These are phyloP conservation scores for Colletotrichum paranaense DNA, from an alignment of 2,329 filamentous ascomycete genomes.

Conservation along the genomic window DNA sequence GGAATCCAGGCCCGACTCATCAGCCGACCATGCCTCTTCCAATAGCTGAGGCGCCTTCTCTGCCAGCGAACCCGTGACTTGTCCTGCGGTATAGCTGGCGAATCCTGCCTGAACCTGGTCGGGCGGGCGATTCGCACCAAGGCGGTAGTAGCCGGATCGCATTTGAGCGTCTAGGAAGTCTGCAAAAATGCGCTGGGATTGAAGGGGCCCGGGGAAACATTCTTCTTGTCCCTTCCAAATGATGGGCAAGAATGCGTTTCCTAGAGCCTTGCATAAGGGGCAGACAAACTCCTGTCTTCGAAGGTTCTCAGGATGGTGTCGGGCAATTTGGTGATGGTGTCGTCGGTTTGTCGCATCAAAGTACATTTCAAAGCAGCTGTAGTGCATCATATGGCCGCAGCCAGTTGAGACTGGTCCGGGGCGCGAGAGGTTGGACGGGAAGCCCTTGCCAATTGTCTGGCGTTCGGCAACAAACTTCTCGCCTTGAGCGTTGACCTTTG, in stretches of 20 bases:
- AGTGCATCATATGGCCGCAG: constrained; percentile 99
- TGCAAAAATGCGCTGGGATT: constrained; percentile 69
- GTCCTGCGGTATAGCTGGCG: constrained; percentile 49
- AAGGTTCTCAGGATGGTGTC: constrained; percentile 89
- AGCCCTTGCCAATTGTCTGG: constrained; percentile 90
- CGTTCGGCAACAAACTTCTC: constrained; percentile 78
- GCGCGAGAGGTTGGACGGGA: constrained; percentile 74
- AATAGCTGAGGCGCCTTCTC: constrained; percentile 50
- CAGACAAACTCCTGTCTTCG: constrained; percentile 91
- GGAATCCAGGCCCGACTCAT: constrained; percentile 48
- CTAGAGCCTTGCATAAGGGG: constrained; percentile 94
- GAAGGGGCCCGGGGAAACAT: constrained; percentile 79
- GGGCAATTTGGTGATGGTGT: constrained; percentile 91
- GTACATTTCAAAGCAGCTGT: constrained; percentile 92
- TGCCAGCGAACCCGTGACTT: constrained; percentile 52
- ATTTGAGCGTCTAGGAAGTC: constrained; percentile 75
- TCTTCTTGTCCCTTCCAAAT: constrained; percentile 95
- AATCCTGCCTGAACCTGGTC: constrained; percentile 50
- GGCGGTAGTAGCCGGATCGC: constrained; percentile 53
- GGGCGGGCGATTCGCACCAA: constrained; percentile 46
- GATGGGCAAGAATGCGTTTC: constrained; percentile 94
- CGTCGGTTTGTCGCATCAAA: constrained; percentile 84
- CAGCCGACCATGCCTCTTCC: constrained; percentile 54
- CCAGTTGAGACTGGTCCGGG: constrained; percentile 87
- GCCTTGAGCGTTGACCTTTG: constrained; percentile 80